phyloP scores from a whole-genome alignment of 148 eudicot genomes.

The Rhododendron vialii region DNA sequence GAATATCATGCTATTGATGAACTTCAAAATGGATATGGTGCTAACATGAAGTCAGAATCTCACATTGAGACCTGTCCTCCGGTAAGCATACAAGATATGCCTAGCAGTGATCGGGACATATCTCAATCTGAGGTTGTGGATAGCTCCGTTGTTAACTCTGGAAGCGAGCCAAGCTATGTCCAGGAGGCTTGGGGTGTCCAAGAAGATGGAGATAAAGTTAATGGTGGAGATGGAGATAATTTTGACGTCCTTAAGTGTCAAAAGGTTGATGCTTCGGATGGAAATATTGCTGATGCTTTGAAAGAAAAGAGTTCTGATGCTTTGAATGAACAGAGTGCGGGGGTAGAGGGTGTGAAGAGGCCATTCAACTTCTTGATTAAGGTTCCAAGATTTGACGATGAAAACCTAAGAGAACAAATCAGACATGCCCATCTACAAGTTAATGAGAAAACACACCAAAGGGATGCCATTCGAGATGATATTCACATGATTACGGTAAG shows the following conservation, averaged over 20 bases:
- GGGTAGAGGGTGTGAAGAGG: conserved; percentile 33
- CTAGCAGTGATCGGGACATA: conserved; percentile 21
- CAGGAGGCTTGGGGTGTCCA: conserved; percentile 10
- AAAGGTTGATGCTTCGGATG: conserved; percentile 27
- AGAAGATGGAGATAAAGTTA: conserved; percentile 8
- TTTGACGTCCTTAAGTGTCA: conserved; percentile 13
- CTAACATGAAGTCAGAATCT: conserved; percentile 18
- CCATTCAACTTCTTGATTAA: conserved; percentile 73
- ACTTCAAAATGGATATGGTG: not conserved
- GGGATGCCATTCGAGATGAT: conserved; percentile 58
- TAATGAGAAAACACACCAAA: conserved; percentile 49
- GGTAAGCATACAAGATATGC: conserved; percentile 2
- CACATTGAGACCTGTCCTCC: conserved; percentile 11
- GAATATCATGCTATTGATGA: not conserved
- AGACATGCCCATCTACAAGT: conserved; percentile 44
- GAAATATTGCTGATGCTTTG: conserved; percentile 3
- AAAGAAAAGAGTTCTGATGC: conserved; percentile 25
- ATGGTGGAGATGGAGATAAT: conserved; percentile 15
- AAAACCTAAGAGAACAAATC: conserved; percentile 51
- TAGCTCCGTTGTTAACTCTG: conserved; percentile 6
- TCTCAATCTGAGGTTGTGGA: conserved; percentile 16
- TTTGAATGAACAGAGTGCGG: conserved; percentile 26
- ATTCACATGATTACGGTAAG: conserved; percentile 49
- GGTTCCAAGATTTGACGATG: conserved; percentile 72
- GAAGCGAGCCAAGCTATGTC: not conserved